These are phyloP conservation scores for Kwoniella sp. DNA, from an alignment of 768 basidiomycete species.

Conservation along the genomic window DNA sequence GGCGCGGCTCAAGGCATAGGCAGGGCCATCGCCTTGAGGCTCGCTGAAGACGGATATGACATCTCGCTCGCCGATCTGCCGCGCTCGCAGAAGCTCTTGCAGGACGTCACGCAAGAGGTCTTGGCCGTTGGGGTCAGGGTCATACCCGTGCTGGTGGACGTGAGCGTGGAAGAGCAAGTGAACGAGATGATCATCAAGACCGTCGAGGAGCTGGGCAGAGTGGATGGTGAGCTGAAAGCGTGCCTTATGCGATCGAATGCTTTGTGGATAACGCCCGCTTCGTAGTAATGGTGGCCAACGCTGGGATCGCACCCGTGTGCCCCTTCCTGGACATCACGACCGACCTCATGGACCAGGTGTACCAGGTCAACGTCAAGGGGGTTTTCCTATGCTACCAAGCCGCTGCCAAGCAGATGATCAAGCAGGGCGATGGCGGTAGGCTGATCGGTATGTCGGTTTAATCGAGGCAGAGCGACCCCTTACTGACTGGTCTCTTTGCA, in stretches of 20 bases:
- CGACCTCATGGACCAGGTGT: conserved; percentile 4
- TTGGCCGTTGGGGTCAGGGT: background rate
- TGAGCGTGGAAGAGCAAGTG: conserved; percentile 1
- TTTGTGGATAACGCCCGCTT: too few relatives aligned
- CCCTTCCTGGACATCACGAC: conserved; percentile 4
- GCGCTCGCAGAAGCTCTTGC: background rate
- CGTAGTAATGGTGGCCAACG: conserved; percentile 13
- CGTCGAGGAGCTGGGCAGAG: background rate
- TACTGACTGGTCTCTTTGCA: background rate
- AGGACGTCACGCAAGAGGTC: background rate
- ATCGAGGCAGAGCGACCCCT: background rate
- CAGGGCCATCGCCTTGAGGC: background rate
- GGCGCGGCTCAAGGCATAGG: conserved; percentile 8
- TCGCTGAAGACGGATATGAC: conserved; percentile 3
- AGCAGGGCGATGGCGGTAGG: conserved; percentile 5
- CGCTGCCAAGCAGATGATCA: conserved; percentile 10
- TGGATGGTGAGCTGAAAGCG: conserved; percentile 1
- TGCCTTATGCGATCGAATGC: background rate
- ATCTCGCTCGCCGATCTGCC: background rate
- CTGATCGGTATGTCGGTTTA: background rate
- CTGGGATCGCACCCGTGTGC: conserved; percentile 4
- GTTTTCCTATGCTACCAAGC: conserved; percentile 12
- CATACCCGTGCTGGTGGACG: background rate
- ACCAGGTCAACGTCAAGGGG: conserved; percentile 3
- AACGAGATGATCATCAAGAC: conserved; percentile 2